phyloP scores from a whole-genome alignment of 305 asterid species.

The Ajuga reptans region DNA sequence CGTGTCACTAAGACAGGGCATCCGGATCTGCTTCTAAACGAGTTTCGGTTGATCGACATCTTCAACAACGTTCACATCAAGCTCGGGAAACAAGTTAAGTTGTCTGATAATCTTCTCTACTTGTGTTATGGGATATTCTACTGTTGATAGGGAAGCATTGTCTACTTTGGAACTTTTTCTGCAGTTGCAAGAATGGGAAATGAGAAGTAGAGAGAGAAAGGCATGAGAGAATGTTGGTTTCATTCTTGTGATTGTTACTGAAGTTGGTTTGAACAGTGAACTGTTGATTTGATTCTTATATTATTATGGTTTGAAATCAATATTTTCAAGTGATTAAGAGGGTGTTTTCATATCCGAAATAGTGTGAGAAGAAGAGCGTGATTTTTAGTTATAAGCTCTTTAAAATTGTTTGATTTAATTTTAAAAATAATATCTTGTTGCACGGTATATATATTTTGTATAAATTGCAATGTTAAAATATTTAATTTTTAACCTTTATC shows the following conservation, averaged over 20 bases:
- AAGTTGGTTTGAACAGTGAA: background rate
- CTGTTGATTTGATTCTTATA: slow-evolving; percentile 15
- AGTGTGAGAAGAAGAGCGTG: no score
- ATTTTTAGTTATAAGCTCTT: no score
- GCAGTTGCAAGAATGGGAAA: background rate
- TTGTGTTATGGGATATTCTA: slow-evolving; percentile 1
- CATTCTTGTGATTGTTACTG: slow-evolving; percentile 14
- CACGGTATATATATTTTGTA: no score
- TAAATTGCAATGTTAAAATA: no score
- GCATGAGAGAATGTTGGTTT: slow-evolving; percentile 5
- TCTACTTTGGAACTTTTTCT: background rate
- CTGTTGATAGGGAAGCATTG: background rate
- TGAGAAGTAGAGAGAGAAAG: slow-evolving; percentile 12
- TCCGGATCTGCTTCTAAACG: background rate
- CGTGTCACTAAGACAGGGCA: background rate
- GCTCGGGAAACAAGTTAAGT: slow-evolving; percentile 22
- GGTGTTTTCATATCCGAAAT: no score
- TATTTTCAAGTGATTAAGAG: no score
- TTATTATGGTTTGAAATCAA: no score
- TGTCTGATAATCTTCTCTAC: slow-evolving; percentile 11
- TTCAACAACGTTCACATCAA: background rate
- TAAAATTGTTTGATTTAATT: no score
- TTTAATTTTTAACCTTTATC: no score
- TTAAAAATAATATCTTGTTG: no score
- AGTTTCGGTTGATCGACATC: slow-evolving; percentile 8